phyloP scores from a whole-genome alignment of 2,329 filamentous ascomycete genomes.

The Microdochium bolleyi region DNA sequence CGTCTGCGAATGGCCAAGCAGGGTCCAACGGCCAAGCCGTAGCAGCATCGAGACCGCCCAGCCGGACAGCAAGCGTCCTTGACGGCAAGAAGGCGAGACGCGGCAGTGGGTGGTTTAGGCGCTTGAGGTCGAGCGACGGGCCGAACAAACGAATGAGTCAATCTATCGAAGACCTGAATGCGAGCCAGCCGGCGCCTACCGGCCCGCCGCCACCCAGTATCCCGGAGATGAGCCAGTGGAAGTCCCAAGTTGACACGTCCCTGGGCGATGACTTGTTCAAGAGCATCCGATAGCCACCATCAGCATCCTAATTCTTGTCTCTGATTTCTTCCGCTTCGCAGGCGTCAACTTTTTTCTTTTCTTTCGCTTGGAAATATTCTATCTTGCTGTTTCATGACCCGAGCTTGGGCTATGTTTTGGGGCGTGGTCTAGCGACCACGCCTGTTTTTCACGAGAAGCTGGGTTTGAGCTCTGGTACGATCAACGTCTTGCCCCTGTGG shows the following conservation, averaged over 20 bases:
- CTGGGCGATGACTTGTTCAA: slow-evolving; percentile 50
- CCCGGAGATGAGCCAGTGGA: slow-evolving; percentile 45
- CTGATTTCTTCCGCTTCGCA: background rate
- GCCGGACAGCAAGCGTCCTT: slow-evolving; percentile 39
- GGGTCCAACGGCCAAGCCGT: too few relatives aligned
- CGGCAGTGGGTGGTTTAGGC: slow-evolving; percentile 51
- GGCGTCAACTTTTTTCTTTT: background rate
- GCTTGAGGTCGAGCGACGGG: slow-evolving; percentile 33
- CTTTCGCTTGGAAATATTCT: background rate
- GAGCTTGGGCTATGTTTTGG: background rate
- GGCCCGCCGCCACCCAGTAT: slow-evolving; percentile 54
- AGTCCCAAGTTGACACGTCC: slow-evolving; percentile 36
- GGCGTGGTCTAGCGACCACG: background rate
- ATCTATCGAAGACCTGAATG: slow-evolving; percentile 12
- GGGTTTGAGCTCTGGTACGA: background rate
- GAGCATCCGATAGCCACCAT: slow-evolving; percentile 39
- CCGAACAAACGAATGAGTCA: slow-evolving; percentile 15
- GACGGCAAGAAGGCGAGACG: slow-evolving; percentile 48
- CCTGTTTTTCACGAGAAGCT: background rate
- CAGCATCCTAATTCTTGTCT: background rate
- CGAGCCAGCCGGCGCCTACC: slow-evolving; percentile 30
- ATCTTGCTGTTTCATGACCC: background rate
- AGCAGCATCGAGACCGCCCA: slow-evolving; percentile 34
- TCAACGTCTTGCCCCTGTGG: background rate
- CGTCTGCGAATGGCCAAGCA: slow-evolving; percentile 20